phyloP scores from a whole-genome alignment of 768 basidiomycete species.

The Aureoboletus auriporus region DNA sequence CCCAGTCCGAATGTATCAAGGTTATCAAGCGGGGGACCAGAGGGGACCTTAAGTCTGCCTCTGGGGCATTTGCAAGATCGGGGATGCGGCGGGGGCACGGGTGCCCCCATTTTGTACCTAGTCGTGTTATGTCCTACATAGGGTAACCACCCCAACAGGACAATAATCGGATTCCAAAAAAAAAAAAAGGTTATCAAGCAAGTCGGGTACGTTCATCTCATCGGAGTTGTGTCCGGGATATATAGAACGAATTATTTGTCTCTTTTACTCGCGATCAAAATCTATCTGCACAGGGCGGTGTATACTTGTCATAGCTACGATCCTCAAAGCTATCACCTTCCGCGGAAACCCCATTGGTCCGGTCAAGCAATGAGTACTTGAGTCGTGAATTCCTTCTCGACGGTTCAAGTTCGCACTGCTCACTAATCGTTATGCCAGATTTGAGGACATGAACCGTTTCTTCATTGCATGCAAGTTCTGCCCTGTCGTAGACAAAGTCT shows the following conservation, averaged over 20 bases:
- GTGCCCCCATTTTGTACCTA: no score
- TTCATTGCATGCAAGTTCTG: conserved; percentile 41
- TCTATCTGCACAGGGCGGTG: conserved; percentile 20
- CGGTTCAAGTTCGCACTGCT: neutral
- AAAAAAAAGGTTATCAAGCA: no score
- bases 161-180: no score
- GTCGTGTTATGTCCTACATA: no score
- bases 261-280: no score
- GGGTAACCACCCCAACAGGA: no score
- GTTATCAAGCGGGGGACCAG: conserved; percentile 34
- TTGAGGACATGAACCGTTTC: conserved; percentile 49
- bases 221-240: conserved; percentile 49
- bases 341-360: conserved; percentile 56
- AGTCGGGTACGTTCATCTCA: conserved; percentile 44
- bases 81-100: no score
- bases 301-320: conserved; percentile 32
- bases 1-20: conserved; percentile 41
- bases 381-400: no score
- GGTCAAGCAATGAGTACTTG: conserved; percentile 45
- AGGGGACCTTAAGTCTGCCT: no score
- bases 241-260: no score
- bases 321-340: conserved; percentile 39
- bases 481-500: conserved; percentile 56
- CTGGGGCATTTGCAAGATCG: no score
- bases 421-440: conserved; percentile 37